Conservation (phyloP, 176 grass and related monocot species). For the Metroxylon sagu region DNA sequence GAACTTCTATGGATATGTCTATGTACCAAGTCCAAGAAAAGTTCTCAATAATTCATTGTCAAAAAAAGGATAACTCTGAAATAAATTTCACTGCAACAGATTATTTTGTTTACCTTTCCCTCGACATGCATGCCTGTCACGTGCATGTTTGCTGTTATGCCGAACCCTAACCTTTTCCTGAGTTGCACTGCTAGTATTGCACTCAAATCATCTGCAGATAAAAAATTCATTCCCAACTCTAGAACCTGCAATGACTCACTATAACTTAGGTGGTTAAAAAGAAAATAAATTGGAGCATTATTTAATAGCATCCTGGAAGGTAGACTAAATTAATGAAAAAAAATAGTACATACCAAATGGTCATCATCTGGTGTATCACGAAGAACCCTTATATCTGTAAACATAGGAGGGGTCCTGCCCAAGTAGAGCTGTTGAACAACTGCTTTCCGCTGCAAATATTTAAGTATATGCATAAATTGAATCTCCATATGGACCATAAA, state of each 20-base stretch:
- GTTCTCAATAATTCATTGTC: not conserved
- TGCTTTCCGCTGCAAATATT: conserved; percentile 69
- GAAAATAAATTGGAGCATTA: no score
- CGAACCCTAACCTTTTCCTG: conserved; percentile 63
- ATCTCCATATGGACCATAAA: not conserved
- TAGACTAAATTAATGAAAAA: no score
- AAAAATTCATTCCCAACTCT: conserved; percentile 88
- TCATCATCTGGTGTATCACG: conserved; percentile 81
- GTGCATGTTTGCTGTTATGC: conserved; percentile 90
- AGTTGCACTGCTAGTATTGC: conserved; percentile 71
- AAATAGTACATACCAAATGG: conserved; percentile 54
- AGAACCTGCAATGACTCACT: conserved; percentile 46
- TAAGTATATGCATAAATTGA: not conserved
- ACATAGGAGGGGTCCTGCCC: conserved; percentile 79
- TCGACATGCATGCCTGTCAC: conserved; percentile 94
- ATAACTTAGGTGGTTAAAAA: not conserved
- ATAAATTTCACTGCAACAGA: not conserved
- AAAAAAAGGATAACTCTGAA: not conserved
- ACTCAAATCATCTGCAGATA: conserved; percentile 91
- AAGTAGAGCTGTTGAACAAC: conserved; percentile 77
- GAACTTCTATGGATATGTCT: no score
- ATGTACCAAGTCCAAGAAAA: no score
- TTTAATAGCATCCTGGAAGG: no score
- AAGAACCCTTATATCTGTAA: conserved; percentile 79
- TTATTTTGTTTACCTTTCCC: conserved; percentile 64